Evolutionary conservation across 805 yeast species (phyloP).

Genomic region (Saccharomycopsis fibuligera): DNA sequence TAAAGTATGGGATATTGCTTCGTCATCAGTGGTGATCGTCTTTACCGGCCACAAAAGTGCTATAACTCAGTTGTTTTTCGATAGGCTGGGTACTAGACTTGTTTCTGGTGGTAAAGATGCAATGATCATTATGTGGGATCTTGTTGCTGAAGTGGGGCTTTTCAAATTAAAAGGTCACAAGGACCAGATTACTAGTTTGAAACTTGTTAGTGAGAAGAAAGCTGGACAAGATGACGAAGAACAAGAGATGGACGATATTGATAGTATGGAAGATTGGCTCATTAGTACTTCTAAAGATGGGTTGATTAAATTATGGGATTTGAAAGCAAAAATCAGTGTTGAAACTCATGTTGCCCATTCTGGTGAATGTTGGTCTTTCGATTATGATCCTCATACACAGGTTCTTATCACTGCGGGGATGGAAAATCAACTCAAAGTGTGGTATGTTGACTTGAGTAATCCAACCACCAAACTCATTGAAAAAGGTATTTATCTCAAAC

Average conservation of each 20-base stretch:
- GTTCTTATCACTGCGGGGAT: constrained; percentile 67
- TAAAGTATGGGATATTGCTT: constrained; percentile 84
- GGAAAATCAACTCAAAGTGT: constrained; percentile 76
- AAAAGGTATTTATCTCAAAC: constrained; percentile 65
- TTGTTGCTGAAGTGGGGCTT: constrained; percentile 85
- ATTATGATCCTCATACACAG: constrained; percentile 26
- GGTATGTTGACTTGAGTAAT: constrained; percentile 55
- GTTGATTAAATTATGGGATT: constrained; percentile 86
- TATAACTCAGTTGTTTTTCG: constrained; percentile 65
- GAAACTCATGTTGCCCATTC: constrained; percentile 93
- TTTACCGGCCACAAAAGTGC: constrained; percentile 90
- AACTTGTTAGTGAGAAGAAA: constrained; percentile 34
- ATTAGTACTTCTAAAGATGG: constrained; percentile 85
- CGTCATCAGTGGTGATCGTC: constrained; percentile 68
- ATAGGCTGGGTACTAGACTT: constrained; percentile 74
- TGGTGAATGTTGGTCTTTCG: constrained; percentile 87
- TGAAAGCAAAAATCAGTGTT: constrained; percentile 79
- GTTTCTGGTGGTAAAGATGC: constrained; percentile 86
- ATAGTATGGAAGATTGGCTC: constrained; percentile 65
- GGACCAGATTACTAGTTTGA: constrained; percentile 77
- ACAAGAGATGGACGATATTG: constrained; percentile 26
- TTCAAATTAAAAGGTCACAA: constrained; percentile 84
- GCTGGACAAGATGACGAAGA: constrained; percentile 23
- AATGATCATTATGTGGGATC: constrained; percentile 85
- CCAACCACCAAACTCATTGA: constrained; percentile 37